Base-by-base conservation (phyloP, 257 asterid genomes). In the Penstemon newberryi region DNA sequence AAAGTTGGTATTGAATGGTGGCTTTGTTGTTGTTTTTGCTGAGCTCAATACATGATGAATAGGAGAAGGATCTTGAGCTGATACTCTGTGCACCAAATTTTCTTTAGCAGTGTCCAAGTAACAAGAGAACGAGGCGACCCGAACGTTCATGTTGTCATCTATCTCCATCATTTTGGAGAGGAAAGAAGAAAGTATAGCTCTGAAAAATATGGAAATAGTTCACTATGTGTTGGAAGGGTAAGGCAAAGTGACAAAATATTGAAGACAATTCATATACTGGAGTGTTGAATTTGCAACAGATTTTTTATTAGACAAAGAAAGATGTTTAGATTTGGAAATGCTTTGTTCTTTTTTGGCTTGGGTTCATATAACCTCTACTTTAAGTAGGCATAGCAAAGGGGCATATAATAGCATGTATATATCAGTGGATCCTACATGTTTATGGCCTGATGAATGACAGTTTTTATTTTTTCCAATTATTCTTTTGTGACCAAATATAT, bases 121-220 rank as follows among this genome's bases (percentile, higher is more conserved):
- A 56, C 79, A 85, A 4, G 97, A 72, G 74, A 91, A 91, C 13
- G 97, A 91, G 19, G 87, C 97, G n/a, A 91, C 93, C 0, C 95
- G 91, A 66, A 79, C 81, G 49, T 74, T 85, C 67, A 69, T 12
- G 65, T 75, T 83, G 13, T 89, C 83, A 7, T 78, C 86, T 15
- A 41, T 41, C 60, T 87, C 97, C 97, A 91, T 90, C 74, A 69
- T 42, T 51, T 56, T 3, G 6, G 63, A 38, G 40, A 49, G n/a
- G 54, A 49, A 3, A 49, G 54, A 15, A 46, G 15, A 10, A 49
- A 49, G n/a, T 5, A 10, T 9, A 49, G 3, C 10, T 10, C 4
- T 49, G 54, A 49, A 49, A 1, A 10, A 4, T 49, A 8, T 49
- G 54, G 11, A 59, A 4, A 15, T 15, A 15, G 18, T 15, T 15